Evolutionary conservation across 495 filamentous ascomycete species (phyloP).

Genomic region (Penicillium longicatenatum): DNA sequence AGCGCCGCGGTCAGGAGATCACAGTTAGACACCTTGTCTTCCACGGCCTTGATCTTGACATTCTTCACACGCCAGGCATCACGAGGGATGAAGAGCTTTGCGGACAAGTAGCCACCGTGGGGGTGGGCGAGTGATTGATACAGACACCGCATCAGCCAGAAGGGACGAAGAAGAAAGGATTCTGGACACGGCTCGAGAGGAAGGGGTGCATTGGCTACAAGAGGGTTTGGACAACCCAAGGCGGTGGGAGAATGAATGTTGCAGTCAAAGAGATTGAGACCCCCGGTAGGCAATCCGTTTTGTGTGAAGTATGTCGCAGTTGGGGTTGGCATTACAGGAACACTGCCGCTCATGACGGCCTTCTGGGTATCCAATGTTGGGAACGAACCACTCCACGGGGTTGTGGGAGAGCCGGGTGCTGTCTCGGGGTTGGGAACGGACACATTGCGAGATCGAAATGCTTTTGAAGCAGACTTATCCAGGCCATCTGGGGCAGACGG

Average conservation of each 20-base stretch:
- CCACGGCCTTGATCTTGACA: slow-evolving; percentile 84
- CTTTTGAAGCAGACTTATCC: slow-evolving; percentile 77
- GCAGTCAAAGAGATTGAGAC: slow-evolving; percentile 80
- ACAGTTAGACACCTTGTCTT: slow-evolving; percentile 94
- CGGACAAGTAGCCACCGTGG: slow-evolving; percentile 88
- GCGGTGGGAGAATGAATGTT: slow-evolving; percentile 75
- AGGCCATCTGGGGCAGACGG: slow-evolving; percentile 57
- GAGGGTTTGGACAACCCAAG: slow-evolving; percentile 66
- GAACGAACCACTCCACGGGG: slow-evolving; percentile 71
- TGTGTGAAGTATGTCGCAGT: slow-evolving; percentile 57
- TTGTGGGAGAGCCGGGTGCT: slow-evolving; percentile 68
- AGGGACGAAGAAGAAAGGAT: slow-evolving; percentile 82
- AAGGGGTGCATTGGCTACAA: slow-evolving; percentile 60
- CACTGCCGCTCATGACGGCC: slow-evolving; percentile 46
- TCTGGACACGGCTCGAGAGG: slow-evolving; percentile 91
- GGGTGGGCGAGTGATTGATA: slow-evolving; percentile 93
- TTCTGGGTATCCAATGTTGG: slow-evolving; percentile 52
- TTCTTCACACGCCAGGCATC: slow-evolving; percentile 94
- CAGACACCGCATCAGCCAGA: slow-evolving; percentile 93
- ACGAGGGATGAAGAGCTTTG: slow-evolving; percentile 84
- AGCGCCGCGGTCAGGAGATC: slow-evolving; percentile 90
- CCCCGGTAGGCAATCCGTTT: slow-evolving; percentile 60
- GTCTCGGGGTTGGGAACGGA: slow-evolving; percentile 72
- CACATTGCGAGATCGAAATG: slow-evolving; percentile 69
- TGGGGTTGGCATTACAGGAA: slow-evolving; percentile 72